Evolutionary conservation across 2,329 filamentous ascomycete genomes (phyloP), one percentile per base, ranked within the genome.

Genomic region (Scedosporium dehoogii): DNA sequence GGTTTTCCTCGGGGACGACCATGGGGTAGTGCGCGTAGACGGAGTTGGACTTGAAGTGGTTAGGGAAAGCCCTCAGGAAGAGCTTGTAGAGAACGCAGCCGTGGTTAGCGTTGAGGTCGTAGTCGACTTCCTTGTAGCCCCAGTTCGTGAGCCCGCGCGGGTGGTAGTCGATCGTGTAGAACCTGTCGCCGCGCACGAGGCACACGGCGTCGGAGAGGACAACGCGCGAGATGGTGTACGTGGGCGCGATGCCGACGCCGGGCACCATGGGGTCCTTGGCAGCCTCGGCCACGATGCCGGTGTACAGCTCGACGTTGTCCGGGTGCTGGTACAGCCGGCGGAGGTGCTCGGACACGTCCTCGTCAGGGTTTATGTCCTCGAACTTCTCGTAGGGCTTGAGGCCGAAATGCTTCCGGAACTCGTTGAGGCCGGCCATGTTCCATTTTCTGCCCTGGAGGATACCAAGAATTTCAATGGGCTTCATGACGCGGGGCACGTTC

Each of bases 11-110:
- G 0, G 91, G 90, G 1, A 88, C 85, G 2, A 77, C 75, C 82
- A 85, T 85, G n/a, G 86, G 89, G 70, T 88, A 92, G 70, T 92
- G 89, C 0, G 89, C 90, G 66, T 93, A 96, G 62, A 92, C 85
- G 0, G 88, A 92, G 75, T 94, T 87, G 21, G 80, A 75, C 70
- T 84, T 85, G 80, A 92, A 93, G 75, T 91, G 88, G 66, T 89
- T 81, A 0, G 91, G 91, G 78, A 96, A 66, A 0, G 90, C 89
- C 4, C 88, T 83, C 42, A 90, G 78, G 71, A 92, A 88, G 42
- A 96, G 81, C 77, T 94, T 96, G 79, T 92, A 92, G 74, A 93
- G 90, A 12, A 92, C 85, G 67, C 88, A 91, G 57, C 91, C 91
- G 70, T 94, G 87, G 73, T 94, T 89, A 66, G 93, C 75, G 63